Evolutionary conservation across 2,329 filamentous ascomycete genomes (phyloP).

Genomic region (Colletotrichum echinochloae): DNA sequence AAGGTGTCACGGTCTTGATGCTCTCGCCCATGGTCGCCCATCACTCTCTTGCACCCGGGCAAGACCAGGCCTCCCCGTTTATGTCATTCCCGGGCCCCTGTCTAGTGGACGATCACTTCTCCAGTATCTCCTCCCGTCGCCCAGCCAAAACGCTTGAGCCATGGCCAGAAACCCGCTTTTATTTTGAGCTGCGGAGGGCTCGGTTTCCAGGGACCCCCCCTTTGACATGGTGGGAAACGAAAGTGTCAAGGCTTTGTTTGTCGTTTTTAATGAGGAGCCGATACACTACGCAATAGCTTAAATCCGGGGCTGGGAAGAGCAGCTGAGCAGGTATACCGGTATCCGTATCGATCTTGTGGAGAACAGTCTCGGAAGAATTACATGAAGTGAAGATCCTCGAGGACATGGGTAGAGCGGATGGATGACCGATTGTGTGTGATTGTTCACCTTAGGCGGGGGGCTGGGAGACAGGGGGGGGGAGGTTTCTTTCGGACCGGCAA

Average conservation of each 20-base stretch:
- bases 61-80: slow-evolving; percentile 5
- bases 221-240: slow-evolving; percentile 15
- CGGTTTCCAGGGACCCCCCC: slow-evolving; percentile 13
- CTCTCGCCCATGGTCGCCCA: not conserved
- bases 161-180: slow-evolving; percentile 5
- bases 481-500: not conserved
- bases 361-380: not conserved
- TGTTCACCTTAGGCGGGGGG: slow-evolving; percentile 29
- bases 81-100: slow-evolving; percentile 19
- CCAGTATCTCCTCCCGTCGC: slow-evolving; percentile 34
- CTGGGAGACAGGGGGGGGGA: slow-evolving; percentile 6
- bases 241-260: slow-evolving; percentile 7
- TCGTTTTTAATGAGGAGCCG: not conserved
- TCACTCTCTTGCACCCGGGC: not conserved
- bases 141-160: slow-evolving; percentile 39
- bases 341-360: not conserved
- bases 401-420: not conserved
- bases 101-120: slow-evolving; percentile 37
- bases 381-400: not conserved
- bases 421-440: slow-evolving; percentile 15
- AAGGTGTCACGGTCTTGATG: slow-evolving; percentile 1
- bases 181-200: slow-evolving; percentile 20
- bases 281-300: not conserved
- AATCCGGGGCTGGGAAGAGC: slow-evolving; percentile 12
- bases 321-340: too few relatives aligned